Conservation (phyloP, 2,329 filamentous ascomycete genomes). For the Fusarium redolens region DNA sequence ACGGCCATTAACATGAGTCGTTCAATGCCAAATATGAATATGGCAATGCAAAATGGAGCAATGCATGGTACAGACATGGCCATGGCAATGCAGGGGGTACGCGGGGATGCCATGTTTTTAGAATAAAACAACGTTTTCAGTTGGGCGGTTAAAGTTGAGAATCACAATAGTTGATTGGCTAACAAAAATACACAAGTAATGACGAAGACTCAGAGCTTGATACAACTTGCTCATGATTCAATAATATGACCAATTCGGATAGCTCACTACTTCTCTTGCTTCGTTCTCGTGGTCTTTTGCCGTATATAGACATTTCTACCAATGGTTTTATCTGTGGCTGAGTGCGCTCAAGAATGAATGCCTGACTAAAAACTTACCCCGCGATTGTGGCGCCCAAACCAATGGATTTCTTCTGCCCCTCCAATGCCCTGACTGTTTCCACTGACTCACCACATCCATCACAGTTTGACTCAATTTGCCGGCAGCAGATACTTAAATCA, state of each 20-base stretch:
- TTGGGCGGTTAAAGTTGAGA: background rate
- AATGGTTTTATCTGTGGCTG: slow-evolving; percentile 26
- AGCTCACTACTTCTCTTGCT: background rate
- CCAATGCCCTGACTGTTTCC: slow-evolving; percentile 47
- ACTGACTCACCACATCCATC: slow-evolving; percentile 42
- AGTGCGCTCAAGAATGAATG: slow-evolving; percentile 17
- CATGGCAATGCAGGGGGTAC: slow-evolving; percentile 59
- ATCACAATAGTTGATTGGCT: slow-evolving; percentile 13
- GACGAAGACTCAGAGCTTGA: slow-evolving; percentile 45
- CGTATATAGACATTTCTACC: background rate
- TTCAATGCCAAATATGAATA: slow-evolving; percentile 60
- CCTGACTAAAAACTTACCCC: slow-evolving; percentile 45
- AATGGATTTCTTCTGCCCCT: slow-evolving; percentile 44
- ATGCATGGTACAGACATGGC: slow-evolving; percentile 58
- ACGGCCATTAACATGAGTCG: slow-evolving; percentile 55
- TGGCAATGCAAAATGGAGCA: slow-evolving; percentile 54
- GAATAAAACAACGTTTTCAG: slow-evolving; percentile 50
- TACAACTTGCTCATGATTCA: slow-evolving; percentile 44
- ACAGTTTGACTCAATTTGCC: slow-evolving; percentile 38
- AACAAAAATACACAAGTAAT: slow-evolving; percentile 43
- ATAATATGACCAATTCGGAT: slow-evolving; percentile 47
- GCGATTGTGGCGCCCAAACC: slow-evolving; percentile 45
- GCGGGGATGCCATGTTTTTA: slow-evolving; percentile 64
- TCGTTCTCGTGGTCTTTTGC: slow-evolving; percentile 5
- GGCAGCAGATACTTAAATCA: slow-evolving; percentile 29